Conservation (phyloP, 176 grass and related monocot species). For the Zoysia pacifica region DNA sequence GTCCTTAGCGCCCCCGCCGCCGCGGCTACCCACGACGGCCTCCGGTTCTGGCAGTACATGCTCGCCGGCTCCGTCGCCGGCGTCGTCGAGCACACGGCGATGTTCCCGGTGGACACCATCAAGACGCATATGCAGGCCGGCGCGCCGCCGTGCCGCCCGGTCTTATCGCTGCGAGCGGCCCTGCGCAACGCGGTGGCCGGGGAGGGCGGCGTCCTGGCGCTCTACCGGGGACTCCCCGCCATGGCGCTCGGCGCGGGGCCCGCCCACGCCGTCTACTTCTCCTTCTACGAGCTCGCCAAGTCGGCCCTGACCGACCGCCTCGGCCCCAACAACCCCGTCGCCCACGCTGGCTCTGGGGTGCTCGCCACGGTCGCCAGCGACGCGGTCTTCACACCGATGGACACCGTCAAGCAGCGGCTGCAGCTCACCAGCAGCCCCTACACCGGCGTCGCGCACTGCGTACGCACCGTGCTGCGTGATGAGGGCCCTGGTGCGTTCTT, state of each 20-base stretch:
- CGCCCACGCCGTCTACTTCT: conserved; percentile 89
- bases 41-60: conserved; percentile 96
- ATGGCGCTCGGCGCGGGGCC: conserved; percentile 87
- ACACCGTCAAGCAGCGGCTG: conserved; percentile 91
- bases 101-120: conserved; percentile 92
- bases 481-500: conserved; percentile 73
- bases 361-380: conserved; percentile 80
- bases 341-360: conserved; percentile 73
- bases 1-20: conserved; percentile 8
- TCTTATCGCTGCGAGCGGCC: conserved; percentile 36
- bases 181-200: conserved; percentile 45
- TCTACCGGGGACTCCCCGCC: conserved; percentile 83
- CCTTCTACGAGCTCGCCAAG: conserved; percentile 82
- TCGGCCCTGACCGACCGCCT: conserved; percentile 50
- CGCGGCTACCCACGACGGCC: conserved; percentile 63
- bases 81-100: conserved; percentile 83
- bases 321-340: conserved; percentile 73
- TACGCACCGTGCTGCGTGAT: conserved; percentile 67
- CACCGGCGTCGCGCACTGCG: conserved; percentile 65
- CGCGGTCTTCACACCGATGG: conserved; percentile 88
- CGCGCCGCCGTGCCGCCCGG: conserved; percentile 53
- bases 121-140: conserved; percentile 90
- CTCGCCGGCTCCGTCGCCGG: conserved; percentile 89
- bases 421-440: conserved; percentile 93
- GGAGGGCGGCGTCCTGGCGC: conserved; percentile 51